Percentiles rank a stretch among this genome's conserved stretches.
Evolutionary conservation across 345 rosid species (phyloP).

Genomic region (Lumnitzera littorea): DNA sequence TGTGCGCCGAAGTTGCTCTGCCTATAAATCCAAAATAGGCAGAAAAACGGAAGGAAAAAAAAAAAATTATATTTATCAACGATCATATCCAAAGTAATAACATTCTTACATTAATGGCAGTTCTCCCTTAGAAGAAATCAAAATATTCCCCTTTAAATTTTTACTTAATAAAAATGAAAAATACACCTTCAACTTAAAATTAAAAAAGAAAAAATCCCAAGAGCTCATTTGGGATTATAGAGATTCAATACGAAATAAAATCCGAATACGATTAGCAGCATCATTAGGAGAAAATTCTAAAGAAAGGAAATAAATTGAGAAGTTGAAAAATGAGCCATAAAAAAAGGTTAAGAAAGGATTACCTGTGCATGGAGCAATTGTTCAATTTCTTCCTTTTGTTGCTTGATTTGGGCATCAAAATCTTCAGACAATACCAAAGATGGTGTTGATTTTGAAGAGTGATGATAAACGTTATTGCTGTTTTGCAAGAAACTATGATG

Average conservation of each 20-base stretch:
- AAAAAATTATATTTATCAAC: no score
- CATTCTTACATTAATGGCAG: no score
- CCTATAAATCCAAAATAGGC: conserved; percentile 20
- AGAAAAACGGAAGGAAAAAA: no score
- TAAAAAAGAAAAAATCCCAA: neutral
- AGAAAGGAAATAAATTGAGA: conserved; percentile 1
- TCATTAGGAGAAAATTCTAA: no score
- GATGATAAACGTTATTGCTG: neutral
- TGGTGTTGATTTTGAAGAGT: conserved; percentile 12
- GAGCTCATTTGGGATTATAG: no score
- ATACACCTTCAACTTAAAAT: no score
- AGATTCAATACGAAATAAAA: no score
- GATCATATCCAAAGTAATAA: no score
- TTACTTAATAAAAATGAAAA: neutral
- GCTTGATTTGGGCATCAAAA: conserved; percentile 52
- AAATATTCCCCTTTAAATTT: no score
- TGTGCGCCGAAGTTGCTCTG: conserved; percentile 66
- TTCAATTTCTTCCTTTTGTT: conserved; percentile 67
- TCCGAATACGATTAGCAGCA: no score
- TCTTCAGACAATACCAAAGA: conserved; percentile 41
- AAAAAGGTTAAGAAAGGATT: neutral
- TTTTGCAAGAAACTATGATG: conserved; percentile 9
- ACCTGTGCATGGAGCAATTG: conserved; percentile 79
- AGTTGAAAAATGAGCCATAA: no score
- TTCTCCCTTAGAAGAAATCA: no score